These are phyloP conservation scores for Galerina sulciceps DNA, from an alignment of 768 basidiomycete genomes.

Conservation along the genomic window DNA sequence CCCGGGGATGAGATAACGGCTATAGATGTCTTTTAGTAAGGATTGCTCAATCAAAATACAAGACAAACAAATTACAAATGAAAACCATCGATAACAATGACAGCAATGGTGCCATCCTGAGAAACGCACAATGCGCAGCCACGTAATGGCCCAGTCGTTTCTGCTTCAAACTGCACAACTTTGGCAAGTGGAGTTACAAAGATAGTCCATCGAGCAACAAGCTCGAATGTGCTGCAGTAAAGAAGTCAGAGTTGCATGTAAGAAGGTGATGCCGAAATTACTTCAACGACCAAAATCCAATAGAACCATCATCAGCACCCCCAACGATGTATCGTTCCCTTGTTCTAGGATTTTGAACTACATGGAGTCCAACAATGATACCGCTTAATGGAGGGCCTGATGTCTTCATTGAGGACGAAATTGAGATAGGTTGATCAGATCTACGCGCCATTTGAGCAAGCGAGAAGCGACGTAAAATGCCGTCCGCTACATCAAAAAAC, in stretches of 20 bases:
- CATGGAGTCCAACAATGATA: conserved; percentile 52
- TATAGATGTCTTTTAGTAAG: conserved; percentile 29
- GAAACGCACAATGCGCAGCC: conserved; percentile 78
- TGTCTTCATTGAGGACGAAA: conserved; percentile 31
- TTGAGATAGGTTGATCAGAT: conserved; percentile 22
- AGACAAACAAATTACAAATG: conserved; percentile 64
- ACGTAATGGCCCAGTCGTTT: conserved; percentile 57
- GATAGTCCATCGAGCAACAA: conserved; percentile 72
- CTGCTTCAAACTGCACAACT: conserved; percentile 60
- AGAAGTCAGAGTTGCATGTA: neutral
- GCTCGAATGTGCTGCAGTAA: conserved; percentile 56
- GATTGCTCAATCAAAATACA: neutral
- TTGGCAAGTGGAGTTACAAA: conserved; percentile 69
- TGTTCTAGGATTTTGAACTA: conserved; percentile 60
- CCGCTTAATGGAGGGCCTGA: conserved; percentile 56
- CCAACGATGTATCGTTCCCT: conserved; percentile 70
- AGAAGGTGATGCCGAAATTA: conserved; percentile 27
- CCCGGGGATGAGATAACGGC: conserved; percentile 83
- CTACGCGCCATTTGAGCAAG: conserved; percentile 41
- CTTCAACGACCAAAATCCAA: conserved; percentile 75
- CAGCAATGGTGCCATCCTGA: conserved; percentile 79
- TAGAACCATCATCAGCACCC: conserved; percentile 78
- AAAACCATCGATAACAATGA: conserved; percentile 74
- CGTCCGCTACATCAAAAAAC: conserved; percentile 47
- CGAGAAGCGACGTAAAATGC: conserved; percentile 50